Percentiles rank a stretch among this genome's conserved stretches.
Conservation (phyloP, 768 basidiomycete species). For the Tricholomella constricta region DNA sequence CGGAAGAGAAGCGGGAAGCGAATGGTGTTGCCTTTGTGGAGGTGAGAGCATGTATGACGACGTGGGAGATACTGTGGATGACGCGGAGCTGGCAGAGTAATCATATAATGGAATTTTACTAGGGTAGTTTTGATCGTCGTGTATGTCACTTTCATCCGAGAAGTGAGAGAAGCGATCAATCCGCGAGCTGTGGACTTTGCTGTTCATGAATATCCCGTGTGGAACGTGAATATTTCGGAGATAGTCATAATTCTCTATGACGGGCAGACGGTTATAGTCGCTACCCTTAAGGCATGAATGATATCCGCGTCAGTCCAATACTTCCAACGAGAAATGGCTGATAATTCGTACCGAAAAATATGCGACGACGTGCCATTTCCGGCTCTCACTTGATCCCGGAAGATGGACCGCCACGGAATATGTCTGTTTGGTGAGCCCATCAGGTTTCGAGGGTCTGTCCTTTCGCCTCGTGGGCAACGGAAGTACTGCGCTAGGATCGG, state of each 20-base stretch:
- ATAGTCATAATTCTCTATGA: conserved; percentile 75
- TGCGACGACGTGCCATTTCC: conserved; percentile 84
- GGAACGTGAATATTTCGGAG: conserved; percentile 69
- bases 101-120: conserved; percentile 21
- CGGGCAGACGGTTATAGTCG: conserved; percentile 70
- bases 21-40: conserved; percentile 13
- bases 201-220: conserved; percentile 71
- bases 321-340: neutral
- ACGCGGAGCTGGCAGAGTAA: conserved; percentile 13
- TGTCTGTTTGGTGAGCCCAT: conserved; percentile 85
- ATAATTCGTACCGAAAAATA: conserved; percentile 67
- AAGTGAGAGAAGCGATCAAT: conserved; percentile 46
- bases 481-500: conserved; percentile 59
- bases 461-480: conserved; percentile 69
- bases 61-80: conserved; percentile 19
- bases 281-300: conserved; percentile 46
- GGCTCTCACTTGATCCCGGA: conserved; percentile 55
- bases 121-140: conserved; percentile 31
- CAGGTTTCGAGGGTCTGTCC: conserved; percentile 75
- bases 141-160: conserved; percentile 46
- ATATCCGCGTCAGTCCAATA: conserved; percentile 7
- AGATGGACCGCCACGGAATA: conserved; percentile 76
- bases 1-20: conserved; percentile 9
- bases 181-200: conserved; percentile 50
- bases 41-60: conserved; percentile 15